Base-by-base conservation (phyloP, 2,329 filamentous ascomycete genomes). In the Claviceps africana region DNA sequence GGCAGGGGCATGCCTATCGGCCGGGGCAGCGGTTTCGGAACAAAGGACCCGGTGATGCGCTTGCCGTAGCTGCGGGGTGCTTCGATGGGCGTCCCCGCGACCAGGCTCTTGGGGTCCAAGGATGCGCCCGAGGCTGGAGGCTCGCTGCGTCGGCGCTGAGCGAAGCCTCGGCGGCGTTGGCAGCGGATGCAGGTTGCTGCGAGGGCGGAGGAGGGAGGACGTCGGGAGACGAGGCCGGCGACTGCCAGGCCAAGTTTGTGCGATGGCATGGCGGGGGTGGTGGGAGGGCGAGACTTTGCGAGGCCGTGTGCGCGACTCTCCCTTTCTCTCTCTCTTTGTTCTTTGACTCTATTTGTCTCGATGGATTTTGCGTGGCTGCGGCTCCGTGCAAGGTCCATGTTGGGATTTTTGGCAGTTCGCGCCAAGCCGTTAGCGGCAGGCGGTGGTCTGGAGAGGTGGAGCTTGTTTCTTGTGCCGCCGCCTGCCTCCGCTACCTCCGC, bases 1-100 rank as follows among this genome's bases (percentile, higher is more conserved):
- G 89, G 85, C 39, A 79, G 70, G 11, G 76, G 74, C 68, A 95
- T 81, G 56, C 93, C 93, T 58, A 98, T 91, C 15, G 93, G 91
- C 39, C 88, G 81, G 40, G 74, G 69, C 43, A 86, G 69, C 19
- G 75, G 76, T 59, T 73, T 76, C 5, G 81, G 81, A 10, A 72
- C 77, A 61, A 83, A 85, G 31, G 72, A 64, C 11, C 64, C 67
- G 2, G 74, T 67, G 30, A 74, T 60, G 17, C 72, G 71, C 63
- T 75, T 76, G 60, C 81, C 81, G 58, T 81, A 82, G 30, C 74
- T 72, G 56, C 79, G 71, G 11, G 81, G 81, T 6, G 79, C 81
- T 55, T 79, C 67, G 58, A 76, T 78, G 39, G 81, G 67, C 6
- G 73, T 67, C 17, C 72, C 71, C 37, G 70, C 59, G 48, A 74